These are phyloP conservation scores for Gyrodon lividus DNA, from an alignment of 768 basidiomycete species.

Conservation along the genomic window DNA sequence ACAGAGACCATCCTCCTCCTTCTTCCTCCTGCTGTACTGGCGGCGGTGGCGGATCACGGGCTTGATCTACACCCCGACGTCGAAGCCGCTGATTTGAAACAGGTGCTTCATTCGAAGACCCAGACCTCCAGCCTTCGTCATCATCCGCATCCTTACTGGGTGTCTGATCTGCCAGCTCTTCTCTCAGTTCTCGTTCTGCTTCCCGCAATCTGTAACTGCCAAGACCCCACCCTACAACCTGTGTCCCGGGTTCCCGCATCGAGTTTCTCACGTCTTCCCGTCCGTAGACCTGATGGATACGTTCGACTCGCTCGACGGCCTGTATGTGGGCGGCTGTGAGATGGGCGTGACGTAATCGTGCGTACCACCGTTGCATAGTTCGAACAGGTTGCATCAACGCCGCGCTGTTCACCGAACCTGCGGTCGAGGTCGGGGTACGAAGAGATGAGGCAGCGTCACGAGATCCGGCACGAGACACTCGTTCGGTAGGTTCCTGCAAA, in stretches of 20 bases:
- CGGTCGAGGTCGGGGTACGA: not conserved
- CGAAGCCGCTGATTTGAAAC: not conserved
- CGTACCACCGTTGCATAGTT: conserved; percentile 53
- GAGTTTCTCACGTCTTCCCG: conserved; percentile 27
- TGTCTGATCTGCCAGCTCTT: conserved; percentile 7
- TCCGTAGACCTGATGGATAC: conserved; percentile 61
- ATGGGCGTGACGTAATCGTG: conserved; percentile 67
- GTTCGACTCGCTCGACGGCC: conserved; percentile 63
- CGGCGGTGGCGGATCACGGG: conserved; percentile 2
- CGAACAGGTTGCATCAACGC: conserved; percentile 13
- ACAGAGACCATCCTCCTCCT: conserved; percentile 44
- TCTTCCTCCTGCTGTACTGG: conserved; percentile 5
- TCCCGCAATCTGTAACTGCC: conserved; percentile 60
- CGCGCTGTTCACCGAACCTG: not conserved
- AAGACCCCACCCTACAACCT: conserved; percentile 63
- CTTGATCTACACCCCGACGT: conserved; percentile 1
- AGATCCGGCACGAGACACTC: not conserved
- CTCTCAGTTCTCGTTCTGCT: conserved; percentile 31
- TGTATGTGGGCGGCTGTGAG: conserved; percentile 67
- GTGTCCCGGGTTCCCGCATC: conserved; percentile 26
- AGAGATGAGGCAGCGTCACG: conserved; percentile 10
- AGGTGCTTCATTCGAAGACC: not conserved
- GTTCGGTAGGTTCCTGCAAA: not conserved
- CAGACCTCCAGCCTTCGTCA: conserved; percentile 26
- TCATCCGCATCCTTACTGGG: conserved; percentile 16